Evolutionary conservation across 192 early-diverging fungal species (phyloP).

Genomic region (Pilaira anomala): DNA sequence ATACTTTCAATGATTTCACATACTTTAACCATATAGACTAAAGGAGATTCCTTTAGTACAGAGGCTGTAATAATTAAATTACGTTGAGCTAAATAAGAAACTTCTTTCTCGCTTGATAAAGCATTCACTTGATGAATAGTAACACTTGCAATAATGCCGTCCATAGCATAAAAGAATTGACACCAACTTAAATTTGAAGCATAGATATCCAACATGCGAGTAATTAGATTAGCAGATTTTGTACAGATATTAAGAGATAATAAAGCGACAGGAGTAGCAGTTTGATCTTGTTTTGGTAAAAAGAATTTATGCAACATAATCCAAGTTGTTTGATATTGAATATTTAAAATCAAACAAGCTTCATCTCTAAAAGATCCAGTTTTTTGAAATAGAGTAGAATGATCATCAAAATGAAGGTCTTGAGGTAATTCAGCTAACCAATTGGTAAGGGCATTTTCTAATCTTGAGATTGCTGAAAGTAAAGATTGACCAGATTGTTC

Average conservation of each 20-base stretch:
- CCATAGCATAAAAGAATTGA: slow-evolving; percentile 40
- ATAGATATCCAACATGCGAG: slow-evolving; percentile 37
- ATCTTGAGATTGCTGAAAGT: slow-evolving; percentile 39
- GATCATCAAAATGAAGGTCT: slow-evolving; percentile 36
- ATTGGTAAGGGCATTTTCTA: slow-evolving; percentile 37
- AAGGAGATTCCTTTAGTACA: slow-evolving; percentile 31
- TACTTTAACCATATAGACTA: slow-evolving; percentile 39
- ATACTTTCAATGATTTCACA: slow-evolving; percentile 41
- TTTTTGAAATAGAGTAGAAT: slow-evolving; percentile 10
- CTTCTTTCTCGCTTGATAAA: slow-evolving; percentile 37
- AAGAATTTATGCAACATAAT: slow-evolving; percentile 47
- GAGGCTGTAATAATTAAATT: slow-evolving; percentile 38
- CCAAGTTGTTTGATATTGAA: slow-evolving; percentile 42
- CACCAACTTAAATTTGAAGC: slow-evolving; percentile 35
- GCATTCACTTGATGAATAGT: slow-evolving; percentile 43
- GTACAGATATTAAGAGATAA: slow-evolving; percentile 42
- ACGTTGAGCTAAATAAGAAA: slow-evolving; percentile 32
- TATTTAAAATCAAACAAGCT: slow-evolving; percentile 37
- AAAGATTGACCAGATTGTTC: slow-evolving; percentile 44
- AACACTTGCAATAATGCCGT: slow-evolving; percentile 40
- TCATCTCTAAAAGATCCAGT: slow-evolving; percentile 35
- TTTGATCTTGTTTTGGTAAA: slow-evolving; percentile 41
- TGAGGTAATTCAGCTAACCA: slow-evolving; percentile 35
- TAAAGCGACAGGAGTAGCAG: slow-evolving; percentile 39
- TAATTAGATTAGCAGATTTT: slow-evolving; percentile 41